A percentile compares a stretch with the other conserved stretches of the same genome.
phyloP scores from a whole-genome alignment of 78 protist species.

The Bodo saltans region DNA sequence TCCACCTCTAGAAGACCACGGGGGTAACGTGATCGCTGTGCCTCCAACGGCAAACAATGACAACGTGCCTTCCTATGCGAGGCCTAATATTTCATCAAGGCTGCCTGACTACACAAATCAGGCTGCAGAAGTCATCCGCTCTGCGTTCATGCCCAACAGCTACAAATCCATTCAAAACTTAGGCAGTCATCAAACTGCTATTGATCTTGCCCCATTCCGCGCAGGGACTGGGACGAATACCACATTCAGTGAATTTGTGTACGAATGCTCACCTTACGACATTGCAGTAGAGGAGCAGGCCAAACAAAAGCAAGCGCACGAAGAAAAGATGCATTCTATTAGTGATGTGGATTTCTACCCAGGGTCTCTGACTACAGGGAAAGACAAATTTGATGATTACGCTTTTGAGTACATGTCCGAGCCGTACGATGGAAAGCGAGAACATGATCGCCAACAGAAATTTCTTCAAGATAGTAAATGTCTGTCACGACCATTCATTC shows the following conservation, averaged over 20 bases:
- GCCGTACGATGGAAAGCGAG: conserved; percentile 2
- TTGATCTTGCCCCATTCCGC: neutral
- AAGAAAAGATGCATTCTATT: neutral
- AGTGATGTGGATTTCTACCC: neutral
- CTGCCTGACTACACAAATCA: neutral
- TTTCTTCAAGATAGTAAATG: neutral
- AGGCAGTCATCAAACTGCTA: neutral
- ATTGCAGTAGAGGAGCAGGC: neutral
- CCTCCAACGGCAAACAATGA: no score
- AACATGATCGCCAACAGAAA: neutral
- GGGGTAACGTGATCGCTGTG: no score
- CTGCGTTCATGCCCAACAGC: neutral
- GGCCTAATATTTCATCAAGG: neutral
- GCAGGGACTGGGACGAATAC: neutral
- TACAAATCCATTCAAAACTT: neutral
- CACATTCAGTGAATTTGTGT: conserved; percentile 17
- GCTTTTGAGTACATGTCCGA: neutral
- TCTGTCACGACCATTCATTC: conserved; percentile 14
- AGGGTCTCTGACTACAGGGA: neutral
- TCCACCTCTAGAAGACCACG: no score
- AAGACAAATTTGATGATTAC: neutral
- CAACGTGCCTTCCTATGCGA: neutral
- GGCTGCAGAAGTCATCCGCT: neutral
- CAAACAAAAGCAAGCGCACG: neutral
- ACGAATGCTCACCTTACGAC: neutral